Base-by-base conservation (phyloP, 2,329 filamentous ascomycete genomes). In the Didymella segeticola region DNA sequence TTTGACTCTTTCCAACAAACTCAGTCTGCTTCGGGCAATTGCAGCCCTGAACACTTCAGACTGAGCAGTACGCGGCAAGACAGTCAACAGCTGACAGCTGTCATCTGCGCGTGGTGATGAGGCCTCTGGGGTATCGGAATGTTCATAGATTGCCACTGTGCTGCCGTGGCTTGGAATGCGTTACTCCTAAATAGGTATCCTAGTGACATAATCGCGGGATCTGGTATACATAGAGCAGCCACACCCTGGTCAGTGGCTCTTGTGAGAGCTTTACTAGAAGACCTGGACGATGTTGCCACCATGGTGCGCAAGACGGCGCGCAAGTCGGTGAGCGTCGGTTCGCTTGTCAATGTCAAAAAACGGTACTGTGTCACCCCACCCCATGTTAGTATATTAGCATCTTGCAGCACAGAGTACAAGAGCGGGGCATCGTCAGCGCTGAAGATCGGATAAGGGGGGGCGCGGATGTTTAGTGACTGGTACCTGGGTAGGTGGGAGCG, bases 101-200 rank as follows among this genome's bases (percentile, higher is more conserved):
- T 59, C 61, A 64, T 50, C 56, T 58, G 54, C 58, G 58, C 61
- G 56, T 49, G 43, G 25, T 36, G 33, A 42, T 30, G 37, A 29
- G 36, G 31, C 14, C 11, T 34, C 15, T 33, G 27, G 22, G 22
- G 30, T 14, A 7, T 29, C 36, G 48, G 53, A 56, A 56, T 59
- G 57, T 19, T n/a, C 11, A 38, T 37, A 45, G 38, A 50, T 36
- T 34, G 29, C 26, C 22, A 39, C 25, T 2, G 45, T 47, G 41
- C 48, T 27, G 47, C 49, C 30, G 34, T 46, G 47, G 52, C 33
- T 43, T 47, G 53, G 56, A 59, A 59, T 59, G 56, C 33, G 30
- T 22, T 9, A 33, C 51, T 39, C 47, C 47, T 11, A 47, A 6
- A 46, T 31, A 42, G 34, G 53, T 15, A 34, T 39, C 5, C 20